Conservation (phyloP, 2,329 filamentous ascomycete genomes). For the Penicillium sp. region DNA sequence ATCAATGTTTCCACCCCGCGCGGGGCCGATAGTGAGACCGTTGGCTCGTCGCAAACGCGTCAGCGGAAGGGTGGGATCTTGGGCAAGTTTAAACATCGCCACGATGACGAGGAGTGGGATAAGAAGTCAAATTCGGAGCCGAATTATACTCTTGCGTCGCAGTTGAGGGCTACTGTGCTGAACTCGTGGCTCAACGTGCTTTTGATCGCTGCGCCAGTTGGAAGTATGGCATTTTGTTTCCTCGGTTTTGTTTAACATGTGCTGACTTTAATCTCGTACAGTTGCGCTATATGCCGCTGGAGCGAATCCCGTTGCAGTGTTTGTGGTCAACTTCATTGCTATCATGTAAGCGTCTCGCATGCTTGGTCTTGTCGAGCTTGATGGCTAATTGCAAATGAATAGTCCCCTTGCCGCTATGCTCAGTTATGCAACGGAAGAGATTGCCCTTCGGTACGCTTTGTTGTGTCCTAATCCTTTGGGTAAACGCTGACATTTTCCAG, state of each 20-base stretch:
- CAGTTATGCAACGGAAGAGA: conserved; percentile 84
- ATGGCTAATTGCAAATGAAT: neutral
- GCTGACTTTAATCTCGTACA: conserved; percentile 9
- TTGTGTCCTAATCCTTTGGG: neutral
- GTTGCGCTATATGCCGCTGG: conserved; percentile 65
- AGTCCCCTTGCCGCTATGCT: conserved; percentile 77
- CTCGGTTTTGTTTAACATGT: neutral
- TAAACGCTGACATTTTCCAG: conserved; percentile 18
- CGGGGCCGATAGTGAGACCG: conserved; percentile 13
- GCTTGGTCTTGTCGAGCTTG: neutral
- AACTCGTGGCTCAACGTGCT: conserved; percentile 85
- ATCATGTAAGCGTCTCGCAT: conserved; percentile 57
- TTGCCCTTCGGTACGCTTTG: conserved; percentile 53
- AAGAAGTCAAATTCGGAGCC: conserved; percentile 23
- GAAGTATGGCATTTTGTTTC: conserved; percentile 45
- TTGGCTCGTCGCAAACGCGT: conserved; percentile 21
- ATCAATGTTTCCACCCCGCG: conserved; percentile 29
- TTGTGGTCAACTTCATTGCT: conserved; percentile 88
- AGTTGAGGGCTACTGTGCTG: conserved; percentile 65
- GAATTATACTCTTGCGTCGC: conserved; percentile 38
- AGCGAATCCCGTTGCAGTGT: conserved; percentile 62
- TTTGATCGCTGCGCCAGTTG: conserved; percentile 71
- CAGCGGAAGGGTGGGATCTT: conserved; percentile 25
- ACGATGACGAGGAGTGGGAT: conserved; percentile 14
- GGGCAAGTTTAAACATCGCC: conserved; percentile 15